These are phyloP conservation scores for Myrica gale DNA, from an alignment of 306 rosid genomes.

Conservation along the genomic window DNA sequence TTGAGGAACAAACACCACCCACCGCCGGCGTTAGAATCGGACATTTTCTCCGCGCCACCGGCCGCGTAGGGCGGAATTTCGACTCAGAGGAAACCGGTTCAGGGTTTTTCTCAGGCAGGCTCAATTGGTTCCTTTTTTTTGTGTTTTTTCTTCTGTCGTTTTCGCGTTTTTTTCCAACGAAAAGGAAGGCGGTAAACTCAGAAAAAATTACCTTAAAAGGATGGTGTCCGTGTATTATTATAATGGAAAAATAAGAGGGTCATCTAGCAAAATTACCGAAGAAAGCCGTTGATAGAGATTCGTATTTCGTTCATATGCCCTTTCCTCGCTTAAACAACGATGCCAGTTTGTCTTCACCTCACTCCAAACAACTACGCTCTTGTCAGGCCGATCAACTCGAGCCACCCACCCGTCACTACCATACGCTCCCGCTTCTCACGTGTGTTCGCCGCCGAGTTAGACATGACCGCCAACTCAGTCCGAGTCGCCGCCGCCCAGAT, in stretches of 20 bases:
- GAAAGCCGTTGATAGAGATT: no score
- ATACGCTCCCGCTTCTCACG: slow-evolving; percentile 3
- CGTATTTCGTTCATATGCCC: neutral
- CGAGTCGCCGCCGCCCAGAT: slow-evolving; percentile 95
- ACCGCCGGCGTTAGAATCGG: no score
- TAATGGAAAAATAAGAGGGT: neutral
- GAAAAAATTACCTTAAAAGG: neutral
- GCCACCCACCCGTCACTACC: slow-evolving; percentile 15
- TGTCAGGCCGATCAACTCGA: neutral
- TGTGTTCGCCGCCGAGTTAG: slow-evolving; percentile 29
- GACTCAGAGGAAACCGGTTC: no score
- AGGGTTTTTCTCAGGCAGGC: no score
- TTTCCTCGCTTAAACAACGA: neutral
- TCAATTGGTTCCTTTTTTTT: no score
- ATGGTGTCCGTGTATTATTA: no score
- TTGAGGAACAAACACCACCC: no score
- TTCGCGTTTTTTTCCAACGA: no score
- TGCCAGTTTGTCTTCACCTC: slow-evolving; percentile 20
- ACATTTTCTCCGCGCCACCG: no score
- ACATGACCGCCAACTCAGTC: slow-evolving; percentile 64
- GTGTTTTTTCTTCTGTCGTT: no score
- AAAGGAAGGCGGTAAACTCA: neutral
- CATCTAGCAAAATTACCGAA: neutral
- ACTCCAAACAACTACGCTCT: neutral
- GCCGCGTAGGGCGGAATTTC: no score